These are phyloP conservation scores for Apodospora peruviana DNA, from an alignment of 495 filamentous ascomycete species.

Conservation along the genomic window DNA sequence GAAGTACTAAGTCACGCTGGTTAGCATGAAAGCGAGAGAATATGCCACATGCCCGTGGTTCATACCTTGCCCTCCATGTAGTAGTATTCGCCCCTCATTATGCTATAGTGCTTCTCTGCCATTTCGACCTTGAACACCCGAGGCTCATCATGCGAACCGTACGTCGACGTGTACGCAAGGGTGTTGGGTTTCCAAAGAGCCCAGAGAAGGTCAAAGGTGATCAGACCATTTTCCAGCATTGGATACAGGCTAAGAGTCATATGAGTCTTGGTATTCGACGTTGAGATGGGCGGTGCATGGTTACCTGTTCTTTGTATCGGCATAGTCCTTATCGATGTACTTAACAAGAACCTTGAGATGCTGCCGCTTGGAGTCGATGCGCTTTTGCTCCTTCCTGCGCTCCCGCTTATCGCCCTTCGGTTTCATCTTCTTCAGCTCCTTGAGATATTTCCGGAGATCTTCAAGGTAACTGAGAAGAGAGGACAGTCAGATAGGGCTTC, in stretches of 20 bases:
- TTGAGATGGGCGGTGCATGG: too few relatives aligned
- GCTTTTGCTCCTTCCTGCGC: slow-evolving; percentile 56
- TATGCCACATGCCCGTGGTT: neutral
- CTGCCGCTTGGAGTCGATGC: slow-evolving; percentile 56
- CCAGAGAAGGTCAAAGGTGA: slow-evolving; percentile 89
- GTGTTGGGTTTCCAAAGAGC: slow-evolving; percentile 89
- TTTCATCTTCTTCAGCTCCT: slow-evolving; percentile 56
- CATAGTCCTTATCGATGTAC: slow-evolving; percentile 80
- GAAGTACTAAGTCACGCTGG: slow-evolving; percentile 51
- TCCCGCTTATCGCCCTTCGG: slow-evolving; percentile 50
- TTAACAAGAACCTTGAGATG: slow-evolving; percentile 75
- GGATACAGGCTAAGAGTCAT: slow-evolving; percentile 59
- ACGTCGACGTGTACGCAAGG: slow-evolving; percentile 74
- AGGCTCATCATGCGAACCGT: slow-evolving; percentile 74
- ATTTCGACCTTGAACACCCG: slow-evolving; percentile 88
- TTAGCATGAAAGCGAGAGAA: too few relatives aligned
- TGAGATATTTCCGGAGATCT: slow-evolving; percentile 61
- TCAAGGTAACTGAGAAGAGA: slow-evolving; percentile 61
- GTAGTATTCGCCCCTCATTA: slow-evolving; percentile 77
- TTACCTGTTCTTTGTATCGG: slow-evolving; percentile 64
- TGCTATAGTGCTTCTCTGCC: slow-evolving; percentile 62
- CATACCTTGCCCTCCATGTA: slow-evolving; percentile 70
- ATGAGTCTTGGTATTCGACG: too few relatives aligned
- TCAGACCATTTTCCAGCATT: slow-evolving; percentile 73
- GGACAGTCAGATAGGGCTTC: neutral